phyloP scores from a whole-genome alignment of 2,329 filamentous ascomycete species.

The Monosporascus sp. region DNA sequence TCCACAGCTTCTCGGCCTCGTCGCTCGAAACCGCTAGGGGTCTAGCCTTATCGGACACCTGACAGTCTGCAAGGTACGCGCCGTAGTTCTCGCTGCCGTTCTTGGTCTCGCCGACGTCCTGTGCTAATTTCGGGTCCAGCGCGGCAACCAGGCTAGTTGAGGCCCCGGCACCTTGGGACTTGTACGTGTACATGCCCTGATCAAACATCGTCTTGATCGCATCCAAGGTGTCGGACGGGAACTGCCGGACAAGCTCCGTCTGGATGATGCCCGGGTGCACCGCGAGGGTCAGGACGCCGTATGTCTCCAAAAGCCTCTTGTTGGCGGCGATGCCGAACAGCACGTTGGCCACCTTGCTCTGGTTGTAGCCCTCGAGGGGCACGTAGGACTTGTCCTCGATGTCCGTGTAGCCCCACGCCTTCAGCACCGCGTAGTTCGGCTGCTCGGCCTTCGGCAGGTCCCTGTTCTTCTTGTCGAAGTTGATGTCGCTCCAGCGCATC shows the following conservation, averaged over 20 bases:
- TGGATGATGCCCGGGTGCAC: constrained; percentile 28
- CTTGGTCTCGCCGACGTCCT: constrained; percentile 14
- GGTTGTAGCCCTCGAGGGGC: constrained; percentile 27
- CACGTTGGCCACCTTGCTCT: constrained; percentile 30
- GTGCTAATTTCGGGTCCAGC: constrained; percentile 21
- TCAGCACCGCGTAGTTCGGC: constrained; percentile 19
- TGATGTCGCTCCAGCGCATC: constrained; percentile 31
- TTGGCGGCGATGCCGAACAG: constrained; percentile 24
- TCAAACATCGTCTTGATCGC: constrained; percentile 8
- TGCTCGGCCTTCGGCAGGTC: constrained; percentile 26
- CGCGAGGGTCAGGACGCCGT: constrained; percentile 27
- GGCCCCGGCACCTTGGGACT: constrained; percentile 15
- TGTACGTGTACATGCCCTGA: constrained; percentile 2
- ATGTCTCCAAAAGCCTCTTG: constrained; percentile 22
- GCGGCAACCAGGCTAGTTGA: constrained; percentile 26
- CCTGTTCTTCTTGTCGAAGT: constrained; percentile 27
- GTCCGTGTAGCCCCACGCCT: constrained; percentile 17
- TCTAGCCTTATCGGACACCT: constrained; percentile 21
- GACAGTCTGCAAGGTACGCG: constrained; percentile 25
- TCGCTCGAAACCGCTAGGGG: constrained; percentile 19
- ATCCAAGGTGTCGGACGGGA: constrained; percentile 7
- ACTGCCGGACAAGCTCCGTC: constrained; percentile 25
- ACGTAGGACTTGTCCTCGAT: constrained; percentile 22
- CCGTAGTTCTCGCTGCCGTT: constrained; percentile 28
- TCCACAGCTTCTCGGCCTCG: constrained; percentile 31